Evolutionary conservation across 805 yeast species (phyloP).

Genomic region (Nakazawaea siamensis): DNA sequence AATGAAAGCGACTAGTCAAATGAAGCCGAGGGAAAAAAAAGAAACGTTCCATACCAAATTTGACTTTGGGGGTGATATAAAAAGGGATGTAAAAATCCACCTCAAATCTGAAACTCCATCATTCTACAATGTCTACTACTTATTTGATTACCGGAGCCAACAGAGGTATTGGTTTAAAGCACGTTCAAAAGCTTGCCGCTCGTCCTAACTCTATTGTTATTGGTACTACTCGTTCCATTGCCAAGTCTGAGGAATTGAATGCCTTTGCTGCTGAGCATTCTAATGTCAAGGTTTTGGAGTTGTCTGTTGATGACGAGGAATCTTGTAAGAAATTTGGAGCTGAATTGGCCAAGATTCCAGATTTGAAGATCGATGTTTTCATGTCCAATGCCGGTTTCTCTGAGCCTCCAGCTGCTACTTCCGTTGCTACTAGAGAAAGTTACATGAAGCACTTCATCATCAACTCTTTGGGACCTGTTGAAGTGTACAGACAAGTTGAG

Average conservation of each 20-base stretch:
- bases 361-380: slow-evolving; percentile 18
- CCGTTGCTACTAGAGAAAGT: background rate
- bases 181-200: slow-evolving; percentile 12
- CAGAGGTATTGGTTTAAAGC: slow-evolving; percentile 18
- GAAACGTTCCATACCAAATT: too few relatives aligned
- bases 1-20: too few relatives aligned
- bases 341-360: slow-evolving; percentile 11
- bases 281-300: slow-evolving; percentile 17
- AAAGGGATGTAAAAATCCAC: too few relatives aligned
- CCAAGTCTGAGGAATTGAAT: slow-evolving; percentile 6
- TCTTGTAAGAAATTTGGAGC: slow-evolving; percentile 13
- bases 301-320: slow-evolving; percentile 16
- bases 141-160: slow-evolving; percentile 20
- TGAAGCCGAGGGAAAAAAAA: too few relatives aligned
- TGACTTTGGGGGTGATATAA: too few relatives aligned
- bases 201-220: background rate
- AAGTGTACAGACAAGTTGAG: slow-evolving; percentile 14
- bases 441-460: slow-evolving; percentile 13
- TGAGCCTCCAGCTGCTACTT: background rate
- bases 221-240: slow-evolving; percentile 12
- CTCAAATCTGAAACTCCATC: too few relatives aligned
- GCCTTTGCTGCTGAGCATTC: background rate
- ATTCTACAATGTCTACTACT: background rate
- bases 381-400: slow-evolving; percentile 21
- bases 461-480: slow-evolving; percentile 20